Conservation (phyloP, 371 early-diverging fungal genomes). For the Haplosporangium sp. region DNA sequence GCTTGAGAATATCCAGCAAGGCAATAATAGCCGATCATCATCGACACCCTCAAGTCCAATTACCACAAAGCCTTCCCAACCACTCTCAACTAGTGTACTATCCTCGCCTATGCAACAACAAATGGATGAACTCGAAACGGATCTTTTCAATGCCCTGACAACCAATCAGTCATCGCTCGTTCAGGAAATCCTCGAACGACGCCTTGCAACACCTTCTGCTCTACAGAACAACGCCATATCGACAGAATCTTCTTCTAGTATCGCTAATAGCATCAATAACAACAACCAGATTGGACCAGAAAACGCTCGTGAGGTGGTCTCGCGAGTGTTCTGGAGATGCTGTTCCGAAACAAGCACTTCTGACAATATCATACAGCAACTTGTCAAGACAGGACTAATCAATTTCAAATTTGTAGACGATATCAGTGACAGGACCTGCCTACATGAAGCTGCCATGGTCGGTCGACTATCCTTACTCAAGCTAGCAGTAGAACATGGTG, state of each 20-base stretch:
- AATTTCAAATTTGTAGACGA: conserved; percentile 88
- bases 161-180: conserved; percentile 63
- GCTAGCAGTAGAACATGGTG: conserved; percentile 70
- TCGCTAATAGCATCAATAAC: not conserved
- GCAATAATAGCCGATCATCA: conserved; percentile 15
- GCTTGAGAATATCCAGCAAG: conserved; percentile 57
- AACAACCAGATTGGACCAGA: conserved; percentile 14
- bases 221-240: conserved; percentile 26
- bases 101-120: conserved; percentile 50
- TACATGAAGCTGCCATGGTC: conserved; percentile 91
- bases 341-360: conserved; percentile 75
- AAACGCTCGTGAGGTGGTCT: conserved; percentile 63
- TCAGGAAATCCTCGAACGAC: conserved; percentile 70
- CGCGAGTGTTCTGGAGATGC: conserved; percentile 89
- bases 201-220: conserved; percentile 24
- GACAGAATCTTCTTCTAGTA: conserved; percentile 6
- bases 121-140: conserved; percentile 48
- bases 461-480: conserved; percentile 75
- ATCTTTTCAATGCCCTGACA: conserved; percentile 56
- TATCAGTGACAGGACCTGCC: conserved; percentile 88
- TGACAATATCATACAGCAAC: conserved; percentile 64
- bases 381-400: conserved; percentile 73
- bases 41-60: conserved; percentile 44
- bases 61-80: conserved; percentile 44
- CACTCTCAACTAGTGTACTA: conserved; percentile 2